Evolutionary conservation across 768 basidiomycete species (phyloP).

Genomic region (Butyriboletus loyo): DNA sequence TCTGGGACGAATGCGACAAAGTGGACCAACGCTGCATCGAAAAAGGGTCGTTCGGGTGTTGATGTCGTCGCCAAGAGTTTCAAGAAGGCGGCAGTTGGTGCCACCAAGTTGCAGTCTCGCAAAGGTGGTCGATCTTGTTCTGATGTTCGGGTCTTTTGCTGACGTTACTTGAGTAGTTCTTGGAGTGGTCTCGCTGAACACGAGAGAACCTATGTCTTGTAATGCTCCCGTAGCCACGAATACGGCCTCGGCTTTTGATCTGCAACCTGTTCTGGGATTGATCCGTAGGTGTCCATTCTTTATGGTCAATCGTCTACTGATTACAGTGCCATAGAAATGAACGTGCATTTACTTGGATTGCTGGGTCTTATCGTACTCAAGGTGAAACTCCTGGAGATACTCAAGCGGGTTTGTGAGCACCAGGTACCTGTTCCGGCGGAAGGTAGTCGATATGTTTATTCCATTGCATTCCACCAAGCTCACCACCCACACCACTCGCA

Average conservation of each 20-base stretch:
- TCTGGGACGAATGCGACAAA: constrained; percentile 14
- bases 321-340: constrained; percentile 41
- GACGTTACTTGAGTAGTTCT: constrained; percentile 4
- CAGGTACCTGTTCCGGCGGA: constrained; percentile 41
- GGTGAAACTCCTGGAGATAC: constrained; percentile 62
- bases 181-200: constrained; percentile 18
- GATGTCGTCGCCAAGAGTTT: background rate
- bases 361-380: constrained; percentile 64
- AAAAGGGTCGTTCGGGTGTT: constrained; percentile 37
- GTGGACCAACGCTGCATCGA: constrained; percentile 12
- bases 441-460: constrained; percentile 45
- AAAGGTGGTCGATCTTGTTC: constrained; percentile 30
- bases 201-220: constrained; percentile 3
- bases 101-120: constrained; percentile 46
- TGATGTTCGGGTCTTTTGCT: background rate
- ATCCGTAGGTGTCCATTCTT: constrained; percentile 44
- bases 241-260: constrained; percentile 14
- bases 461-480: background rate
- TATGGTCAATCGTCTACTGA: background rate
- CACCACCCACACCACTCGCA: constrained; percentile 22
- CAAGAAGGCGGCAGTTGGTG: constrained; percentile 20
- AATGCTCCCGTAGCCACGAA: background rate
- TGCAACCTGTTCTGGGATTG: constrained; percentile 40
- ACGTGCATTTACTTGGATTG: constrained; percentile 62
- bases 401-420: constrained; percentile 57